Conservation (phyloP, 192 early-diverging fungal species). For the Chytriomyces sp. region DNA sequence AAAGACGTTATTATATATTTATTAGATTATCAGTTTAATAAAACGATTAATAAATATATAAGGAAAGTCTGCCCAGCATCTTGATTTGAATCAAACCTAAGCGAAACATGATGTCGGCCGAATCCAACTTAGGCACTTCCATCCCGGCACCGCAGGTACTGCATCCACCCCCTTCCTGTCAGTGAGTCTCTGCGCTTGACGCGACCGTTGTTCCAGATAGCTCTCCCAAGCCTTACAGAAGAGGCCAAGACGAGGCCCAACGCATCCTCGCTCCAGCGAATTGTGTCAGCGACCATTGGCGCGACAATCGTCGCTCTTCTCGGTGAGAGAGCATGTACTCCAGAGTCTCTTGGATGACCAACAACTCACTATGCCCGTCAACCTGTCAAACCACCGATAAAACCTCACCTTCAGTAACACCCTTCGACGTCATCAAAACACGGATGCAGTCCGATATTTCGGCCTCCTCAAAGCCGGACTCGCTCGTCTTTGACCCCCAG, state of each 20-base stretch:
- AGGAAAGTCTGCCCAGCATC: too few relatives aligned
- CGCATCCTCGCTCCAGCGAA: constrained; percentile 49
- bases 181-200: background rate
- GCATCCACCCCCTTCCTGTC: background rate
- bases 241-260: background rate
- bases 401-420: constrained; percentile 78
- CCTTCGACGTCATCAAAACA: constrained; percentile 87
- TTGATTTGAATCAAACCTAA: too few relatives aligned
- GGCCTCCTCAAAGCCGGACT: constrained; percentile 5
- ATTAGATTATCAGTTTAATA: background rate
- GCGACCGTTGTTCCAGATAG: background rate
- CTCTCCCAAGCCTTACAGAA: background rate
- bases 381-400: background rate
- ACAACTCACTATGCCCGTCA: too few relatives aligned
- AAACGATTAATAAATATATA: background rate
- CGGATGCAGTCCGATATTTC: constrained; percentile 67
- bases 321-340: constrained; percentile 60
- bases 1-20: background rate
- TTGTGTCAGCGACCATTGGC: constrained; percentile 80
- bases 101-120: too few relatives aligned
- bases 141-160: background rate
- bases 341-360: background rate
- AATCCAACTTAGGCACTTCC: background rate
- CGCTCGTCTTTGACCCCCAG: constrained; percentile 14
- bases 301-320: constrained; percentile 80